Evolutionary conservation across 2,329 filamentous ascomycete genomes (phyloP).

Genomic region (Epichloe sylvatica): DNA sequence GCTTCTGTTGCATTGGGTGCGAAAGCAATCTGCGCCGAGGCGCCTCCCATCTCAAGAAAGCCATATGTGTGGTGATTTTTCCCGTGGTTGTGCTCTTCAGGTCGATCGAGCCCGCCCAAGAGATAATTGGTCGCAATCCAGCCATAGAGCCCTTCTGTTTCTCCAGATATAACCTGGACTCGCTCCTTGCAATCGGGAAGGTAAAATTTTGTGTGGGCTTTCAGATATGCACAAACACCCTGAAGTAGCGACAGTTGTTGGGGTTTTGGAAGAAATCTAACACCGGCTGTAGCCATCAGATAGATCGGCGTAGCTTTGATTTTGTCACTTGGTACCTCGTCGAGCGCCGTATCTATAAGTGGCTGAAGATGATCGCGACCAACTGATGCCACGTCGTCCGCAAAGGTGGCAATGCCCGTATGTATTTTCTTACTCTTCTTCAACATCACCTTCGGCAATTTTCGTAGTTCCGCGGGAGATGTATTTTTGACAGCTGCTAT

Average conservation of each 20-base stretch:
- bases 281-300: conserved; percentile 87
- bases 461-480: conserved; percentile 32
- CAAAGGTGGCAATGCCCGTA: conserved; percentile 85
- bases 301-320: conserved; percentile 81
- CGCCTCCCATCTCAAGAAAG: conserved; percentile 96
- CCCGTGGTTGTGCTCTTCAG: conserved; percentile 62
- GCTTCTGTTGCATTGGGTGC: conserved; percentile 87
- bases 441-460: conserved; percentile 67
- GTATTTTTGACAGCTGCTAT: conserved; percentile 45
- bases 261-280: conserved; percentile 65
- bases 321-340: conserved; percentile 61
- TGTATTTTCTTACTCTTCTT: conserved; percentile 88
- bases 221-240: conserved; percentile 72
- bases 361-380: conserved; percentile 69
- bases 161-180: conserved; percentile 87
- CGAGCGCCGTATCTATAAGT: conserved; percentile 69
- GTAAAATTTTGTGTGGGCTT: conserved; percentile 61
- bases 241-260: conserved; percentile 61
- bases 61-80: conserved; percentile 90
- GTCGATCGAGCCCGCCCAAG: conserved; percentile 74
- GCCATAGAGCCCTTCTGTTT: conserved; percentile 90
- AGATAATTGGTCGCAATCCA: conserved; percentile 97
- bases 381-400: conserved; percentile 58
- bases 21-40: conserved; percentile 95
- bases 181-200: conserved; percentile 83